These are phyloP conservation scores for Aureobasidium sp. DNA, from an alignment of 2,329 filamentous ascomycete species.

Conservation along the genomic window DNA sequence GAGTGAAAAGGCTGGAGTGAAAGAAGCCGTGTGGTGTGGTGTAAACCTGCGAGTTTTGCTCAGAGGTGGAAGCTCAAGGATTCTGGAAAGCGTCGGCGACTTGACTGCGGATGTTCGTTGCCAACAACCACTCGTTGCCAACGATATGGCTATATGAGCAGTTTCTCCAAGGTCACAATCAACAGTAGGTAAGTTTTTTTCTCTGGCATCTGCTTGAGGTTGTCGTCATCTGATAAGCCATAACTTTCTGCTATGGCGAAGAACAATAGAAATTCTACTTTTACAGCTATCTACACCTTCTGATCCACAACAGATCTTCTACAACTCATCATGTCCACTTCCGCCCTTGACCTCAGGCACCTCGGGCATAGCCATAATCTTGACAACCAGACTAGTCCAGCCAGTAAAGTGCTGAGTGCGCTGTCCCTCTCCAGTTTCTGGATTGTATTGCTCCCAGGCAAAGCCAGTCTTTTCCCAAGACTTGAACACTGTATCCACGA, in stretches of 20 bases:
- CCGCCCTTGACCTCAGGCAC: slow-evolving; percentile 31
- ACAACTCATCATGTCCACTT: slow-evolving; percentile 44
- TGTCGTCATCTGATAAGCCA: too few species aligned
- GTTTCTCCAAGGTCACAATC: too few species aligned
- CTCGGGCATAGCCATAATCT: slow-evolving; percentile 93
- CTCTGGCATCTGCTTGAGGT: too few species aligned
- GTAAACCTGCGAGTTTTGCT: background rate
- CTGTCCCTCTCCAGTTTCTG: slow-evolving; percentile 87
- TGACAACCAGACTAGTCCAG: slow-evolving; percentile 97
- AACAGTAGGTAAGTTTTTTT: too few species aligned
- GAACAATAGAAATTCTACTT: background rate
- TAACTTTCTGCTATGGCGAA: background rate
- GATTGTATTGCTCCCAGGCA: slow-evolving; percentile 97
- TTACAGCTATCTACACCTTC: background rate
- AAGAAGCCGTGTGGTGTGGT: background rate
- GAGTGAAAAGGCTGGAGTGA: too few species aligned
- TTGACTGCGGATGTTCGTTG: too few species aligned
- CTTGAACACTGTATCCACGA: slow-evolving; percentile 82
- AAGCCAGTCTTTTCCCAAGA: slow-evolving; percentile 90
- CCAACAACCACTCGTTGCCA: too few species aligned
- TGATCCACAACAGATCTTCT: background rate
- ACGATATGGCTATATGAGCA: too few species aligned
- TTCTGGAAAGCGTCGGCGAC: background rate
- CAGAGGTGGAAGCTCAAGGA: background rate
- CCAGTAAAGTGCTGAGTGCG: slow-evolving; percentile 96